Conservation (phyloP, 208 protist genomes). For the Leishmania amazonensis region DNA sequence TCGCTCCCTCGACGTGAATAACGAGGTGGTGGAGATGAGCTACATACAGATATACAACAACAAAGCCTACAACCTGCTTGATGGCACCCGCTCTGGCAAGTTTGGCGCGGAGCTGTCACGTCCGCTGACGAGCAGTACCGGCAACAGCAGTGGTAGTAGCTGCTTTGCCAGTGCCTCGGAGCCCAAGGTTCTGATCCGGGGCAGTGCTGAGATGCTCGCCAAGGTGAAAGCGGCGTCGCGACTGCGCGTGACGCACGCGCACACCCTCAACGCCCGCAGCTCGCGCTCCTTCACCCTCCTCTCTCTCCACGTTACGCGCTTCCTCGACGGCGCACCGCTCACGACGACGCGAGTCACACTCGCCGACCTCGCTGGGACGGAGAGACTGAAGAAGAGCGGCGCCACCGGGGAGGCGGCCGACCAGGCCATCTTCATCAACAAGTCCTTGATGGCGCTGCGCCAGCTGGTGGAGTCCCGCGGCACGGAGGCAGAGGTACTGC, state of each 20-base stretch:
- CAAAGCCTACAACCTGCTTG: constrained; percentile 70
- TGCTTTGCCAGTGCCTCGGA: constrained; percentile 23
- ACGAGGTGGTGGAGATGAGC: constrained; percentile 74
- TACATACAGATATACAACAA: constrained; percentile 84
- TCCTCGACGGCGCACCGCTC: constrained; percentile 54
- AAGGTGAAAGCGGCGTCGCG: constrained; percentile 37
- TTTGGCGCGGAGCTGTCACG: constrained; percentile 29
- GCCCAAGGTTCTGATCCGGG: constrained; percentile 51
- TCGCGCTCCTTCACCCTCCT: constrained; percentile 67
- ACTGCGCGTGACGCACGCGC: constrained; percentile 46
- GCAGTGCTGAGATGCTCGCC: constrained; percentile 32
- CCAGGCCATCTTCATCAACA: constrained; percentile 93
- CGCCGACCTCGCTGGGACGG: constrained; percentile 94
- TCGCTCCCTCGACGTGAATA: constrained; percentile 34
- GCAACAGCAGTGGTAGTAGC: constrained; percentile 11
- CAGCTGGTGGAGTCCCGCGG: constrained; percentile 53
- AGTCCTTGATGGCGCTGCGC: constrained; percentile 89
- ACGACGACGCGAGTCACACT: constrained; percentile 67
- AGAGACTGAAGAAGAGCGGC: constrained; percentile 85
- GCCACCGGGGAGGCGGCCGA: constrained; percentile 68
- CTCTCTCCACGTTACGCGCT: constrained; percentile 69
- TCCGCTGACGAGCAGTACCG: constrained; percentile 6
- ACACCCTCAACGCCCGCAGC: constrained; percentile 63
- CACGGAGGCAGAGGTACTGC: constrained; percentile 41
- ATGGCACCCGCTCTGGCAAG: constrained; percentile 9